Percentiles rank a stretch among this genome's conserved stretches.
These are phyloP conservation scores for Xylariomycetidae sp. DNA, from an alignment of 2,329 filamentous ascomycete species.

Conservation along the genomic window DNA sequence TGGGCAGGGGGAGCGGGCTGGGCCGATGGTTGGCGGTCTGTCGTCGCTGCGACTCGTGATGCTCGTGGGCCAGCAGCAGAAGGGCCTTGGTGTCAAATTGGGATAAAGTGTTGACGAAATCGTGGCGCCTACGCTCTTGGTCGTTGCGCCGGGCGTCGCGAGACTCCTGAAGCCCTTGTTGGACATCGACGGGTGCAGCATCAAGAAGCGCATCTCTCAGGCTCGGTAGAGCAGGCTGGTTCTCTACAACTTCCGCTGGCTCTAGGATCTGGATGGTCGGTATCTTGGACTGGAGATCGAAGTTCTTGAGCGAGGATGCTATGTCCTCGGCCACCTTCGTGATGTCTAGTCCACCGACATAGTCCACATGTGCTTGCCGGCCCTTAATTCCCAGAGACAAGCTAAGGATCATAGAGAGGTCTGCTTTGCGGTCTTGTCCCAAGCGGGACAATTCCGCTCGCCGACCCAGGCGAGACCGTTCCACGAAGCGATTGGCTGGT, in stretches of 20 bases:
- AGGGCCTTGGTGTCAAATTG: constrained; percentile 15
- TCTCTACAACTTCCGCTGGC: no score
- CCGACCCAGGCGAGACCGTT: constrained; percentile 2
- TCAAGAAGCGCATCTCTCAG: constrained; percentile 2
- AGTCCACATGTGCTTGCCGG: constrained; percentile 15
- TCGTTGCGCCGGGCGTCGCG: no score
- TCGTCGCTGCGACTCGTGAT: background rate
- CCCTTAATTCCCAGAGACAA: constrained; percentile 12
- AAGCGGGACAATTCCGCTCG: background rate
- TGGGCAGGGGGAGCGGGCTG: constrained; percentile 7
- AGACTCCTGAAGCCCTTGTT: background rate
- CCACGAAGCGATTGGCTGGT: constrained; percentile 7
- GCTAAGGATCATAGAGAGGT: constrained; percentile 16
- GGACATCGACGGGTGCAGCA: constrained; percentile 5
- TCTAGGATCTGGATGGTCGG: no score
- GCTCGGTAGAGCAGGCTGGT: background rate
- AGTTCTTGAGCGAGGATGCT: no score
- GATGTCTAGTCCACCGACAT: constrained; percentile 14
- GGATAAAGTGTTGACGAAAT: constrained; percentile 14
- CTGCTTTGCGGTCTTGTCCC: constrained; percentile 7
- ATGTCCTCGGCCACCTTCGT: constrained; percentile 5
- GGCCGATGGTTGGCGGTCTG: background rate
- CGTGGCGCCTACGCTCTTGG: constrained; percentile 4
- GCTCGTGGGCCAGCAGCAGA: constrained; percentile 10
- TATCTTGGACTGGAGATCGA: no score